Evolutionary conservation across 495 filamentous ascomycete genomes (phyloP).

Genomic region (Daldinia loculata): DNA sequence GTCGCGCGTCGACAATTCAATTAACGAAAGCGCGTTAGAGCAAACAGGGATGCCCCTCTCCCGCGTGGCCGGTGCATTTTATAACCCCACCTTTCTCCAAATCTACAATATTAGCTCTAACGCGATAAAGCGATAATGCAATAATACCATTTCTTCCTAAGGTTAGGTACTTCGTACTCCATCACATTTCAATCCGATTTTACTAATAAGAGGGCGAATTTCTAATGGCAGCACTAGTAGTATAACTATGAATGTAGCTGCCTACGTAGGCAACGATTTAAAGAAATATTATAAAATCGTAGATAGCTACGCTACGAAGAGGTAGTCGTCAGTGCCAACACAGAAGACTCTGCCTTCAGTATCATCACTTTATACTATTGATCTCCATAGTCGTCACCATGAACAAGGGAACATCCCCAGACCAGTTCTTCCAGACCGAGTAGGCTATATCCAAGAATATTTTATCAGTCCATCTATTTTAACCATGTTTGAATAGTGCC

Average conservation of each 20-base stretch:
- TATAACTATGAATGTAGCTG: constrained; percentile 22
- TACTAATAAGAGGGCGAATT: constrained; percentile 6
- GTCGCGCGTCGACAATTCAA: constrained; percentile 33
- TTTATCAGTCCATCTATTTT: background rate
- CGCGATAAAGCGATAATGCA: constrained; percentile 25
- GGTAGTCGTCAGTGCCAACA: background rate
- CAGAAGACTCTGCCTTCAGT: background rate
- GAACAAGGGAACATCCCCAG: constrained; percentile 42
- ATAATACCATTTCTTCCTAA: background rate
- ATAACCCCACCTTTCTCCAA: constrained; percentile 26
- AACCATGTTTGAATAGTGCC: constrained; percentile 59
- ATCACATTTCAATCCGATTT: background rate
- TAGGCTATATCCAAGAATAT: constrained; percentile 52
- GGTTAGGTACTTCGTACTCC: background rate
- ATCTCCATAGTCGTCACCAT: constrained; percentile 18
- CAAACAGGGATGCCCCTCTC: constrained; percentile 31
- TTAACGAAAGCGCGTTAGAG: constrained; percentile 27
- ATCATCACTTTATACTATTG: constrained; percentile 1
- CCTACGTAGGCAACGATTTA: constrained; percentile 31
- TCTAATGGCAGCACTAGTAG: constrained; percentile 11
- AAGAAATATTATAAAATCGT: background rate
- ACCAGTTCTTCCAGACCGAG: constrained; percentile 90
- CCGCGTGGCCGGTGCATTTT: background rate
- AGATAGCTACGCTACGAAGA: background rate
- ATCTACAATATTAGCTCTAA: constrained; percentile 18